These are phyloP conservation scores for Novymonas esmeraldas DNA, from an alignment of 208 protist species.

Conservation along the genomic window DNA sequence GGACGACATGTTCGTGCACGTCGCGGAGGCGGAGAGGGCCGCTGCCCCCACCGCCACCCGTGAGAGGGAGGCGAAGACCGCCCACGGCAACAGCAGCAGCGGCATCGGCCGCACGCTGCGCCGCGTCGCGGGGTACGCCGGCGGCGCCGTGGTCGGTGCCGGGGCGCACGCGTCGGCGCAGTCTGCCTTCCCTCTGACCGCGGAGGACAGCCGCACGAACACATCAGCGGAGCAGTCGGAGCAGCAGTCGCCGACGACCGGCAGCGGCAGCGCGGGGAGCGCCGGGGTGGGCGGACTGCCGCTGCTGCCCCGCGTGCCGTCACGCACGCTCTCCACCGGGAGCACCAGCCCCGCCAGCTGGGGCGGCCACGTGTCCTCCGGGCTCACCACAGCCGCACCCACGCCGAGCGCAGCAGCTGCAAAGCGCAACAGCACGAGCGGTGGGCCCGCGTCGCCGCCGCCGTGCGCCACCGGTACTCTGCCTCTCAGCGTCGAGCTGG, in stretches of 20 bases:
- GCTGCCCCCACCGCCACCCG: background rate
- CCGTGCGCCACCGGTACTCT: background rate
- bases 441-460: background rate
- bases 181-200: background rate
- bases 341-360: background rate
- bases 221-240: slow-evolving; percentile 2
- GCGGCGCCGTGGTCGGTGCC: background rate
- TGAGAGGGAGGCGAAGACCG: background rate
- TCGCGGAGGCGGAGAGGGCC: slow-evolving; percentile 35
- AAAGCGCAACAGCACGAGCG: background rate
- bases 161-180: background rate
- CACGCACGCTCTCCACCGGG: background rate
- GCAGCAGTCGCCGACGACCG: background rate
- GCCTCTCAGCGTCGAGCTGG: background rate
- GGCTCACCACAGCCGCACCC: background rate
- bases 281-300: background rate
- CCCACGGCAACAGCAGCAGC: too few species aligned
- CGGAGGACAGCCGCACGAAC: slow-evolving; percentile 2
- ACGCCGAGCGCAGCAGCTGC: background rate
- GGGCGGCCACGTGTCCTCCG: background rate
- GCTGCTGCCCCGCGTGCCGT: background rate
- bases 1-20: slow-evolving; percentile 51
- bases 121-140: background rate
- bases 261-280: background rate
- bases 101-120: slow-evolving; percentile 7